Percentiles rank a stretch among this genome's conserved stretches.
Conservation (phyloP, 176 grass and related monocot species). For the Carex kokanica region DNA sequence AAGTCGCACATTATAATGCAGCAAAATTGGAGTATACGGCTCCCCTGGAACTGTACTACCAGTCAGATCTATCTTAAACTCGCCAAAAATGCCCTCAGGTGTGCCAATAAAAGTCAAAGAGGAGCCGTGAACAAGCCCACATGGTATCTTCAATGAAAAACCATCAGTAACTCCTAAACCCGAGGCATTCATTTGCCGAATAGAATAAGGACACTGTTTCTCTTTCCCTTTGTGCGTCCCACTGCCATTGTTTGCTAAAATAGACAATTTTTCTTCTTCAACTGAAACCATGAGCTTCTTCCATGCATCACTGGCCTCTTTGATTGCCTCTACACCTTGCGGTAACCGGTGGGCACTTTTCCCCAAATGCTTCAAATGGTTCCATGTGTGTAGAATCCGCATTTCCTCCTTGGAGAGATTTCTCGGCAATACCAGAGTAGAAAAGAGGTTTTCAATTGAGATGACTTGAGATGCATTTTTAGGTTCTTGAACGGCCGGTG, state of each 20-base stretch:
- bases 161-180: constrained; percentile 35
- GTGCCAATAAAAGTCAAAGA: constrained; percentile 90
- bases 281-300: constrained; percentile 60
- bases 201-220: constrained; percentile 95
- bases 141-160: constrained; percentile 79
- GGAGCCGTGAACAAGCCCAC: constrained; percentile 95
- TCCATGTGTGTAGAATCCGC: constrained; percentile 59
- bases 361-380: constrained; percentile 63
- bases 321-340: constrained; percentile 79
- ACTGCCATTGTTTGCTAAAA: constrained; percentile 43
- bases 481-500: constrained; percentile 54
- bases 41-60: constrained; percentile 79
- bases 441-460: constrained; percentile 48
- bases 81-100: constrained; percentile 73
- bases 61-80: constrained; percentile 78
- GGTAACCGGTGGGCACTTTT: constrained; percentile 54
- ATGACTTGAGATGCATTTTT: constrained; percentile 52
- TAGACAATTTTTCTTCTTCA: constrained; percentile 45
- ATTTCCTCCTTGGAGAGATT: constrained; percentile 68
- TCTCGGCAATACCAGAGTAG: constrained; percentile 52
- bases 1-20: constrained; percentile 95
- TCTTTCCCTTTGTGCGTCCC: constrained; percentile 53
- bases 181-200: constrained; percentile 85
- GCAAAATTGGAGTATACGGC: constrained; percentile 73
- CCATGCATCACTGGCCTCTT: constrained; percentile 88